Base-by-base conservation (phyloP, 2,329 filamentous ascomycete genomes). In the Aspergillus neoniger region DNA sequence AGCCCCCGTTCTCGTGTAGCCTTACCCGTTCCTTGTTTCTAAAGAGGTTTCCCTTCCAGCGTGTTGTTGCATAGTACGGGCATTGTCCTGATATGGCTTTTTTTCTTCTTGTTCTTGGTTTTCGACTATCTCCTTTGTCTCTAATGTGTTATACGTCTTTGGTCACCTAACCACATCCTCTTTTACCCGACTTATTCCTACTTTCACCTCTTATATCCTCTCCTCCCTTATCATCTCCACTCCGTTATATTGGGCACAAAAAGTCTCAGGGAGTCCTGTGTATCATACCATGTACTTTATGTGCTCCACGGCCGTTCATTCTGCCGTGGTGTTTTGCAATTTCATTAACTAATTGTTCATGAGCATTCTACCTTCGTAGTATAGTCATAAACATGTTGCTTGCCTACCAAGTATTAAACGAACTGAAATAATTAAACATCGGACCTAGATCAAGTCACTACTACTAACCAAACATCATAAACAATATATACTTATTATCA, bases 41-140 rank as follows among this genome's bases (percentile, higher is more conserved):
- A 64, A 63, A 63, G 32, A 64, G 62, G 63, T 65, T 67, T 64
- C 62, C 63, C 63, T 67, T 71, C 65, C 57, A 71, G 69, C 69
- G 70, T 71, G 68, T 72, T 63, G 74, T 68, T 74, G 72, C 72
- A 74, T 75, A 67, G 64, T 70, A 67, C 64, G 63, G 65, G 71
- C 69, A 67, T 68, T 36, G 60, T 69, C 64, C 59, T 66, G 66
- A 63, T 67, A 60, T 63, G 63, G n/a, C n/a, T 67, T 69, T 51
- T 69, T 71, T 63, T 69, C 69, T 63, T 59, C 28, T 66, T 59
- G 60, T 62, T 60, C 63, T 57, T 65, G 54, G 64, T 61, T 60
- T 60, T 67, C 60, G 63, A 65, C 62, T 67, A 60, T 62, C 57
- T 61, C 41, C 62, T 62, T 67, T 67, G 66, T 64, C 62, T 59